Conservation (phyloP, 108 stramenopile genomes). For the Skeletonema marinoi region DNA sequence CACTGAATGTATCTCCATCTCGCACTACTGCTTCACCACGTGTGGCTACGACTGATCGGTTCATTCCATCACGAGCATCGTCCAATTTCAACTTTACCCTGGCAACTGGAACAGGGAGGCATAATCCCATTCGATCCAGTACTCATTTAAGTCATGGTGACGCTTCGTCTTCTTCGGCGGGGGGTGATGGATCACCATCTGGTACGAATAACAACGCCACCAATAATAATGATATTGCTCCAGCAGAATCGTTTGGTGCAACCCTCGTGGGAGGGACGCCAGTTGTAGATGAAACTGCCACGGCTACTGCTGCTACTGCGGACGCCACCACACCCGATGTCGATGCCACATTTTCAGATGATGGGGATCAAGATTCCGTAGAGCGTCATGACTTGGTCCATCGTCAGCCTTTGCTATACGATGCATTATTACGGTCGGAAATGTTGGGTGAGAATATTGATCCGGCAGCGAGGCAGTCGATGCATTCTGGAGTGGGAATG, state of each 20-base stretch:
- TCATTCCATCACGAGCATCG: slow-evolving; percentile 78
- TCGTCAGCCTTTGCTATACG: slow-evolving; percentile 62
- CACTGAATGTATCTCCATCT: neutral
- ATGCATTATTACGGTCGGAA: slow-evolving; percentile 80
- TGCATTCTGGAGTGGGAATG: neutral
- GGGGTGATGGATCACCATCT: neutral
- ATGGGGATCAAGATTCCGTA: neutral
- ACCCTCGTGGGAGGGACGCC: slow-evolving; percentile 35
- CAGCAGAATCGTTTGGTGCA: slow-evolving; percentile 35
- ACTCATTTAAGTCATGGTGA: neutral
- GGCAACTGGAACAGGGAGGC: neutral
- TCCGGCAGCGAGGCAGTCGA: slow-evolving; percentile 33
- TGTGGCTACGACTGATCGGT: slow-evolving; percentile 59
- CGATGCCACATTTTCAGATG: neutral
- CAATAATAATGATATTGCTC: neutral
- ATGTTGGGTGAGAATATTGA: slow-evolving; percentile 83
- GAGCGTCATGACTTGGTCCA: slow-evolving; percentile 35
- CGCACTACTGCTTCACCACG: neutral
- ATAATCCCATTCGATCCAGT: neutral
- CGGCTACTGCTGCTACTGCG: neutral
- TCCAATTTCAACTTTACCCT: slow-evolving; percentile 59
- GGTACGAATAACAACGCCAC: neutral
- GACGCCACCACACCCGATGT: slow-evolving; percentile 11
- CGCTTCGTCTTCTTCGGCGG: neutral
- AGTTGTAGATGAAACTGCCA: slow-evolving; percentile 5